Base-by-base conservation (phyloP, 352 stramenopile species). In the Phytophthora pluvialis region DNA sequence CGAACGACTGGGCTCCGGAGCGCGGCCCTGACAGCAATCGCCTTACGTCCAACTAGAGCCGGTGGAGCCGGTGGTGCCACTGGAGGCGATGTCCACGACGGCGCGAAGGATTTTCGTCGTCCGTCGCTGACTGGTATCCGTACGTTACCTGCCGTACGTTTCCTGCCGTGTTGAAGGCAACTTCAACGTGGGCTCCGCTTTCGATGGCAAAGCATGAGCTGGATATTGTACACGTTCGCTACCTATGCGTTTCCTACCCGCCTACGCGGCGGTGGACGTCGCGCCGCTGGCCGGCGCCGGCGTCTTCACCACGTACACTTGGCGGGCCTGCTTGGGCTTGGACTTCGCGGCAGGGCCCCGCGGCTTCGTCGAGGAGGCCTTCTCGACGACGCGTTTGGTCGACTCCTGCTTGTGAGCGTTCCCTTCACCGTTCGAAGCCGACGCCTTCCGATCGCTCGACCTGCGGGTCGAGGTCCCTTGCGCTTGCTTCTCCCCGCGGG, bases 301-400 rank as follows among this genome's bases (percentile, higher is more conserved):
- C 29, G 70, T 70, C 66, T 81, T 81, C 28, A 66, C 66, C 51
- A 81, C 70, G 62, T 81, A 81, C 43, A 76, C 50, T 49, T 76
- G 53, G 3, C 69, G 64, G 10, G 38, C 32, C 47, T 73, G 65
- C 28, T 77, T 74, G 25, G 55, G 15, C 11, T 44, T 64, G 21
- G 35, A 28, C 21, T 61, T 72, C 13, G 28, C 7, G 21, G 25
- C 50, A 31, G 42, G 7, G 15, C 31, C 47, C 25, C 48, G 42
- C 31, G 53, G 9, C 16, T 51, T 49, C 31, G 16, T 46, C 45
- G 29, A n/a, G 21, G 21, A 29, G 1, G 26, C 7, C 38, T 70
- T 66, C 9, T 67, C 38, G 12, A 25, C 36, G 2, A 21, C 29
- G 25, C 21, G 44, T 54, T 57, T 46, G 49, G 31, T 46, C 6